Base-by-base conservation (phyloP, 148 eudicot genomes). In the Suaeda aralocaspica region DNA sequence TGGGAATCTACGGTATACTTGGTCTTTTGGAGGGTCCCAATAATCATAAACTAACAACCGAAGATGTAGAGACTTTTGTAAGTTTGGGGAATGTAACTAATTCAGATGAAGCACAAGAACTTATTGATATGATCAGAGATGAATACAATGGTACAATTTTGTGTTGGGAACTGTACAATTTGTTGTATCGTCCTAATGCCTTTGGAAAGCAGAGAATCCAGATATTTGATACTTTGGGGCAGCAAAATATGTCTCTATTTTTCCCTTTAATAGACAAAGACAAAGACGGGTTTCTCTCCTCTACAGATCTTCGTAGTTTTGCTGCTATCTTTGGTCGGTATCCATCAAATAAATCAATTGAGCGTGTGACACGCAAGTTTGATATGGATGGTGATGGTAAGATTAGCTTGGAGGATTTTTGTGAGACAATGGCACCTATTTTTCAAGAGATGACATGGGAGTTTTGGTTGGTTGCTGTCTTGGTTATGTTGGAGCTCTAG, bases 381-480 rank as follows among this genome's bases (percentile, higher is more conserved):
- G 69, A 66, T 29, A 24, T 48, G 24, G 69, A 66, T 48, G 57
- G 69, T 16, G 69, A 66, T 66, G 69, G 69, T 11, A 65, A 48
- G 56, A 48, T 66, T 41, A 46, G n/a, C 56, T 16, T 25, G 12
- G 57, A 66, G 36, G 69, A 66, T 26, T 46, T 48, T 65, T 36
- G 69, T 48, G 21, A 39, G n/a, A 41, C 26, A 25, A 66, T 66
- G 56, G 24, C 9, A 7, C 25, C 69, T 4, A 13, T 46, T n/a
- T 48, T 66, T 16, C 25, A 66, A 15, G 69, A 41, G 11, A 66
- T 66, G 53, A 66, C 69, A 46, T 66, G 69, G 69, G 69, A 66
- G 22, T 66, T 66, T 48, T 66, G 69, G 69, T 45, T 65, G 56
- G 69, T 48, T 46, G 69, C 56, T 48, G 48, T 66, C 41, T 48